Conservation (phyloP, 75 land plant genomes). For the Sequoia sempervirens region DNA sequence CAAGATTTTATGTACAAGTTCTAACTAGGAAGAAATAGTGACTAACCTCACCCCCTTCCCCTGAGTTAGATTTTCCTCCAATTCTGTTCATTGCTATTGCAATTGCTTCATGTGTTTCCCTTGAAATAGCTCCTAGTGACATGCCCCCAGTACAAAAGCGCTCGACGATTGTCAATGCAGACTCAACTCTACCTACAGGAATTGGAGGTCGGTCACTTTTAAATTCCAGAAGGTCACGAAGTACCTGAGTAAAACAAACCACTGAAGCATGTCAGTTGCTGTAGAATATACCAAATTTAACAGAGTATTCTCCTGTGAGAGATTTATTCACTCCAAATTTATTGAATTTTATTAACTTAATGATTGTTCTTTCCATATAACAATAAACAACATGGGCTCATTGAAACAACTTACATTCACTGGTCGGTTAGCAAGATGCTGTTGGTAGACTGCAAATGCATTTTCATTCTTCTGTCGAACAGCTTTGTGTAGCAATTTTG, state of each 20-base stretch:
- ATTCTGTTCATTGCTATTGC: constrained; percentile 98
- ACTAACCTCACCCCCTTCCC: constrained; percentile 99
- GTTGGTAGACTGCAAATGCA: constrained; percentile 90
- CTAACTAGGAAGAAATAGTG: not conserved
- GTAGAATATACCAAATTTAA: not conserved
- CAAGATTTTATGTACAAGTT: not conserved
- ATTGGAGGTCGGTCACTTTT: constrained; percentile 82
- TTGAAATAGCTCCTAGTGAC: constrained; percentile 97
- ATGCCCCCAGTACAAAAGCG: constrained; percentile 99
- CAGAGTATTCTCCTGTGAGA: not conserved
- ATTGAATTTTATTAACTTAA: not conserved
- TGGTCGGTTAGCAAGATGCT: constrained; percentile 90
- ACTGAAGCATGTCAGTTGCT: not conserved
- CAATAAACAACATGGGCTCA: not conserved
- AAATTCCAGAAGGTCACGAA: constrained; percentile 90
- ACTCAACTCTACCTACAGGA: constrained; percentile 84
- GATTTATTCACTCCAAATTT: not conserved
- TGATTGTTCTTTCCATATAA: not conserved
- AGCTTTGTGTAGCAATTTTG: constrained; percentile 95
- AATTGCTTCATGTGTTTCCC: constrained; percentile 98
- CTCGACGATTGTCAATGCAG: constrained; percentile 74
- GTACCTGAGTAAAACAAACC: constrained; percentile 45
- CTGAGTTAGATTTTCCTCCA: constrained; percentile 98
- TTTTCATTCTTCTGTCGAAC: constrained; percentile 91
- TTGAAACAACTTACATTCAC: constrained; percentile 57